phyloP scores from a whole-genome alignment of 2,329 filamentous ascomycete species.

The Madurella fahalii region DNA sequence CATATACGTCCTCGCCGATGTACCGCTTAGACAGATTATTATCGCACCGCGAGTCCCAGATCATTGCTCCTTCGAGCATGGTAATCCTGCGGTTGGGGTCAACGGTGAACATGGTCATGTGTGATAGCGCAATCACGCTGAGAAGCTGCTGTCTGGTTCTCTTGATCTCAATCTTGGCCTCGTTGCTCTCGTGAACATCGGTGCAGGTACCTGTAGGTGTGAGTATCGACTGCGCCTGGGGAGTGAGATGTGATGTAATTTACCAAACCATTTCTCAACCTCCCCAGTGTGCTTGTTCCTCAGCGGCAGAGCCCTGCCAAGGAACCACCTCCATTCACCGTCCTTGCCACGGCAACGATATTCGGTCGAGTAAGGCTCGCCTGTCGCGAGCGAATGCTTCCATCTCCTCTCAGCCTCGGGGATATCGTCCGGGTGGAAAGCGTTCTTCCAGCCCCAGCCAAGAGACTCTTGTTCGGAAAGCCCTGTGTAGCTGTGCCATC shows the following conservation, averaged over 20 bases:
- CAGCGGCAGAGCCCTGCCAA: constrained; percentile 67
- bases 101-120: constrained; percentile 72
- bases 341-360: constrained; percentile 64
- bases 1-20: constrained; percentile 60
- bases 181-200: constrained; percentile 71
- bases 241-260: constrained; percentile 13
- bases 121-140: constrained; percentile 69
- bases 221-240: background rate
- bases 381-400: constrained; percentile 60
- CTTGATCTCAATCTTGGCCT: constrained; percentile 62
- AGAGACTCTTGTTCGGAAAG: constrained; percentile 58
- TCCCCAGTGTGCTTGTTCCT: constrained; percentile 59
- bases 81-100: constrained; percentile 59
- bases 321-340: constrained; percentile 74
- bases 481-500: constrained; percentile 80
- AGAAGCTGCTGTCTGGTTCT: constrained; percentile 66
- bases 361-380: constrained; percentile 65
- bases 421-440: constrained; percentile 70
- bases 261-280: constrained; percentile 75
- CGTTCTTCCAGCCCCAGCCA: constrained; percentile 57
- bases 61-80: constrained; percentile 65
- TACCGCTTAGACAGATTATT: constrained; percentile 45
- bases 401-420: constrained; percentile 51
- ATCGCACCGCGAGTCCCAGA: constrained; percentile 45
- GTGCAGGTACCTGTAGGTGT: constrained; percentile 60